These are phyloP conservation scores for Chondrus crispus DNA, from an alignment of 23 red algal species.

Conservation along the genomic window DNA sequence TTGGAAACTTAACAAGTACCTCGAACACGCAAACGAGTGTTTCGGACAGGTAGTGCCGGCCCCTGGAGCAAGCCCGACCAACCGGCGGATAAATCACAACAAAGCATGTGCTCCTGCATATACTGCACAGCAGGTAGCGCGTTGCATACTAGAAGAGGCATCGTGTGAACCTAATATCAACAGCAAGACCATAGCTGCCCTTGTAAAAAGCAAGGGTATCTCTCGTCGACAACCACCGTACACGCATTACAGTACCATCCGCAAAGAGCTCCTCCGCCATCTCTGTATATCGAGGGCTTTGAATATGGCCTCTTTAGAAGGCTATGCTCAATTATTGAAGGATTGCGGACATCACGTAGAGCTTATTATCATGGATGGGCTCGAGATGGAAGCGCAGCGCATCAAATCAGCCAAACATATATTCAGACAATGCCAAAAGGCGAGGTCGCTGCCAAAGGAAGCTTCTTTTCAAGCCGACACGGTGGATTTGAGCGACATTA, in stretches of 20 bases:
- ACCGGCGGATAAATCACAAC: neutral
- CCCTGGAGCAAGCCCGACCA: neutral
- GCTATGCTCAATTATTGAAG: neutral
- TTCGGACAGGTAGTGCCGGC: neutral
- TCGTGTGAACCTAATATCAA: neutral
- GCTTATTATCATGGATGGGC: neutral
- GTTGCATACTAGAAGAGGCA: neutral
- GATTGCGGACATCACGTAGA: neutral
- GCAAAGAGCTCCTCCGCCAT: neutral
- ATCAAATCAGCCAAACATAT: neutral
- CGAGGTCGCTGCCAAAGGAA: neutral
- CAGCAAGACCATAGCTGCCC: neutral
- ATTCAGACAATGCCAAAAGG: neutral
- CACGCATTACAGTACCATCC: neutral
- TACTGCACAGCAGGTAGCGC: neutral
- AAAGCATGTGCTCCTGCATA: constrained; percentile 15
- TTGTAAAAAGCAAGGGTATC: neutral
- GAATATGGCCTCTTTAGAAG: neutral
- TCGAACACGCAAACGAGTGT: neutral
- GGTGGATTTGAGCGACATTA: neutral
- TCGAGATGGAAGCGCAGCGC: neutral
- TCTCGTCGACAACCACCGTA: neutral
- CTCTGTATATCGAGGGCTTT: neutral
- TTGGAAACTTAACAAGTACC: constrained; percentile 21
- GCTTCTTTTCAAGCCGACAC: neutral